Percentiles rank a stretch among this genome's conserved stretches.
These are phyloP conservation scores for Kluyveromyces aestuarii DNA, from an alignment of 805 yeast genomes.

Conservation along the genomic window DNA sequence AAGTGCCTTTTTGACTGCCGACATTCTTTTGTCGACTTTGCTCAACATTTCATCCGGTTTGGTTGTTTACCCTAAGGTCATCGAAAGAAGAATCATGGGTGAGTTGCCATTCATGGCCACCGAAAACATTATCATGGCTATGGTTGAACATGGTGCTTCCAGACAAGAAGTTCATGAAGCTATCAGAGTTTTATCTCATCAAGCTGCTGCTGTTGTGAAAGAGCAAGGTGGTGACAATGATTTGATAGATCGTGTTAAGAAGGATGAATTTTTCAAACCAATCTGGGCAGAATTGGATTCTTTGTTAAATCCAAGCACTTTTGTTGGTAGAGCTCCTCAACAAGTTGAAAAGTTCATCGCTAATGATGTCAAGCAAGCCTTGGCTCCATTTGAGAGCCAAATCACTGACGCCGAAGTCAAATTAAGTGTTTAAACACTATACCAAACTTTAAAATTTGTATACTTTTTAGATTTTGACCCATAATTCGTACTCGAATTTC, in stretches of 20 bases:
- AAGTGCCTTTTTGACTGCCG: slow-evolving; percentile 93
- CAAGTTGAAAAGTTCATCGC: slow-evolving; percentile 91
- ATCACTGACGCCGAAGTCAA: slow-evolving; percentile 64
- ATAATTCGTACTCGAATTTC: no score
- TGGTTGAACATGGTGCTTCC: slow-evolving; percentile 96
- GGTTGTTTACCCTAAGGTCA: slow-evolving; percentile 97
- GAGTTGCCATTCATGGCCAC: slow-evolving; percentile 99
- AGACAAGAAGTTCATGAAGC: slow-evolving; percentile 98
- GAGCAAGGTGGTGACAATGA: slow-evolving; percentile 99
- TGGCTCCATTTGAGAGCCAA: slow-evolving; percentile 51
- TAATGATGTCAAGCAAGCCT: slow-evolving; percentile 75
- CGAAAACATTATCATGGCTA: slow-evolving; percentile 97
- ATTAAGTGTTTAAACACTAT: slow-evolving; percentile 53
- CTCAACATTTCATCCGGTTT: slow-evolving; percentile 89
- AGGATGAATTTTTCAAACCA: slow-evolving; percentile 76
- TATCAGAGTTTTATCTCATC: slow-evolving; percentile 92
- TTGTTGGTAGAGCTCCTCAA: slow-evolving; percentile 97
- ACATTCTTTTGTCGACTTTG: slow-evolving; percentile 81
- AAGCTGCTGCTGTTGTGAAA: slow-evolving; percentile 95
- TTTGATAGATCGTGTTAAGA: slow-evolving; percentile 77
- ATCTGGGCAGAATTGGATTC: slow-evolving; percentile 75
- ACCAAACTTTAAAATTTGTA: not conserved
- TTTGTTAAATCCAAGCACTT: slow-evolving; percentile 84
- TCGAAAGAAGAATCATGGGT: slow-evolving; percentile 87
- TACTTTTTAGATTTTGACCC: not conserved